phyloP scores from a whole-genome alignment of 1,284 basidiomycete species.

The Gymnopus androsaceus region DNA sequence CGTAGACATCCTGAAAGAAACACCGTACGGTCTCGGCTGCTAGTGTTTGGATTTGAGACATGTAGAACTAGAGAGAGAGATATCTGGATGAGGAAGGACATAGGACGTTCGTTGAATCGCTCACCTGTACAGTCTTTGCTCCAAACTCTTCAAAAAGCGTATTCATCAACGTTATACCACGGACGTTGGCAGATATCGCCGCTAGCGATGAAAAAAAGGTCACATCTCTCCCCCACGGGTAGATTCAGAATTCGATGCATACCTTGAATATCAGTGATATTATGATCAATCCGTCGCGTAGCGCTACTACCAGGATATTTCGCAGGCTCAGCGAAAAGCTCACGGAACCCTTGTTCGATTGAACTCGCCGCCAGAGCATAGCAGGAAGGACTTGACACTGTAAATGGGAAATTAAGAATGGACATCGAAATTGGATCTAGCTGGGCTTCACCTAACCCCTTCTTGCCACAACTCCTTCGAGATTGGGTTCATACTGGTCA shows the following conservation, averaged over 20 bases:
- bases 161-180: slow-evolving; percentile 11
- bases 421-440: no score
- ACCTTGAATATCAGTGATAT: slow-evolving; percentile 12
- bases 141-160: slow-evolving; percentile 14
- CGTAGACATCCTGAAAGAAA: slow-evolving; percentile 7
- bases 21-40: slow-evolving; percentile 10
- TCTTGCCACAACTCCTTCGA: slow-evolving; percentile 16
- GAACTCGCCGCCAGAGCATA: slow-evolving; percentile 14
- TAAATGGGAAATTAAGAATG: not conserved
- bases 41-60: slow-evolving; percentile 11
- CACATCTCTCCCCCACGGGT: not conserved
- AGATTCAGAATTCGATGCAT: no score
- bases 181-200: slow-evolving; percentile 10
- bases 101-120: not conserved
- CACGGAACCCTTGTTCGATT: slow-evolving; percentile 12
- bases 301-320: slow-evolving; percentile 14
- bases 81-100: not conserved
- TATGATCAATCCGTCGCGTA: slow-evolving; percentile 12
- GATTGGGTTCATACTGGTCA: slow-evolving; percentile 12
- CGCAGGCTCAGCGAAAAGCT: slow-evolving; percentile 13
- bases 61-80: slow-evolving; percentile 8
- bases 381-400: slow-evolving; percentile 12
- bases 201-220: not conserved
- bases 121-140: slow-evolving; percentile 4
- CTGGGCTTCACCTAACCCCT: slow-evolving; percentile 5